phyloP scores from a whole-genome alignment of 129 eudicot genomes.

The Kitagawia praeruptora region DNA sequence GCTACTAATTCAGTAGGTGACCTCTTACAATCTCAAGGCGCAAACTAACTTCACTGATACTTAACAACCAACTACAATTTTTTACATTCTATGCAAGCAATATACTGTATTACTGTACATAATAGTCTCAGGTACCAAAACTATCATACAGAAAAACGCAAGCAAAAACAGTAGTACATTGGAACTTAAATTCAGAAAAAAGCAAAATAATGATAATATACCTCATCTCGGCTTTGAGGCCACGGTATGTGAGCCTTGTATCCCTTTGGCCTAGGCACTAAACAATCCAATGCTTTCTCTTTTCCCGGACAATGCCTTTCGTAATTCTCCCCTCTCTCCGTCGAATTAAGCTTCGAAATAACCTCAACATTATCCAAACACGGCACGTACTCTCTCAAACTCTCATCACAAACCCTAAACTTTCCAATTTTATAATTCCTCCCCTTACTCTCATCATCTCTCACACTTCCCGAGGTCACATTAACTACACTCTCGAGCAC shows the following conservation, averaged over 20 bases:
- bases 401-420: slow-evolving; percentile 61
- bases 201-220: background rate
- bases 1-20: background rate
- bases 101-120: no score
- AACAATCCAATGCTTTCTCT: slow-evolving; percentile 49
- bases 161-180: background rate
- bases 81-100: background rate
- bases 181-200: background rate
- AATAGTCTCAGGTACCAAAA: no score
- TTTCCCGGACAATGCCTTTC: slow-evolving; percentile 67
- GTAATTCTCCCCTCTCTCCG: slow-evolving; percentile 55
- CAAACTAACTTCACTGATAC: no score
- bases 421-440: slow-evolving; percentile 25
- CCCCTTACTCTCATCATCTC: slow-evolving; percentile 3
- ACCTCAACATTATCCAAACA: slow-evolving; percentile 69
- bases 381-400: slow-evolving; percentile 59
- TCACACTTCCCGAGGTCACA: slow-evolving; percentile 19
- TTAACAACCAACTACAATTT: background rate
- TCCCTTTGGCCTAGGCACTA: slow-evolving; percentile 71
- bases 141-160: background rate
- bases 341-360: slow-evolving; percentile 33
- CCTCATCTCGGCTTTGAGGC: slow-evolving; percentile 84
- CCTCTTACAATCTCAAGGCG: background rate
- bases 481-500: slow-evolving; percentile 27
- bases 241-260: slow-evolving; percentile 65